phyloP scores from a whole-genome alignment of 805 yeast genomes.

The Cyberlindnera amylophila region DNA sequence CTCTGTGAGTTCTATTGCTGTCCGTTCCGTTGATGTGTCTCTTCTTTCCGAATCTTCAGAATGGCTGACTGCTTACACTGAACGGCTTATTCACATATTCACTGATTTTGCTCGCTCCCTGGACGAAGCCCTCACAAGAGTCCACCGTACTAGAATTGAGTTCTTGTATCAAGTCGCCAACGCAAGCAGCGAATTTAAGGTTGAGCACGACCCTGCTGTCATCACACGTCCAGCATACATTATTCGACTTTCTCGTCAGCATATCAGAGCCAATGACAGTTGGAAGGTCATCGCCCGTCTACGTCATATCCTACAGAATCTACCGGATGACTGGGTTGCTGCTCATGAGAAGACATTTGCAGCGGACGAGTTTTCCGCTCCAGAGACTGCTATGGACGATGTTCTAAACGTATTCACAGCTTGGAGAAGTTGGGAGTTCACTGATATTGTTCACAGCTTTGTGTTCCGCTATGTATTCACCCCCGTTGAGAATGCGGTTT shows the following conservation, averaged over 20 bases:
- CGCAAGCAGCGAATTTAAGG: conserved; percentile 47
- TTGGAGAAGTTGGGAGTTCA: conserved; percentile 94
- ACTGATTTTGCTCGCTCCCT: conserved; percentile 9
- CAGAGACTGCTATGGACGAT: conserved; percentile 47
- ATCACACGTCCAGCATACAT: conserved; percentile 86
- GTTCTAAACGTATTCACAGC: conserved; percentile 58
- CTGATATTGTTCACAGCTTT: conserved; percentile 52
- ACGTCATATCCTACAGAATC: conserved; percentile 61
- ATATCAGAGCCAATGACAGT: conserved; percentile 74
- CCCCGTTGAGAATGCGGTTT: neutral
- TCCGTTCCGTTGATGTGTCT: conserved; percentile 30
- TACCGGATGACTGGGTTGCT: conserved; percentile 52
- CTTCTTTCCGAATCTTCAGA: conserved; percentile 32
- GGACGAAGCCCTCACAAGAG: conserved; percentile 7
- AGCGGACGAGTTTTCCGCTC: conserved; percentile 38
- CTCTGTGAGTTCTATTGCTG: conserved; percentile 25
- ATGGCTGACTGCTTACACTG: conserved; percentile 30
- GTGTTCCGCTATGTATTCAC: conserved; percentile 50
- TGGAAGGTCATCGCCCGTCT: conserved; percentile 85
- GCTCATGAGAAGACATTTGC: conserved; percentile 32
- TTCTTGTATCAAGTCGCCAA: conserved; percentile 40
- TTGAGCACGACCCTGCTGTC: conserved; percentile 84
- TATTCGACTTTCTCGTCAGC: conserved; percentile 65
- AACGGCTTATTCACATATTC: conserved; percentile 12
- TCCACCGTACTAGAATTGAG: conserved; percentile 27